These are phyloP conservation scores for Aaosphaeria arxii DNA, from an alignment of 2,329 filamentous ascomycete species.

Conservation along the genomic window DNA sequence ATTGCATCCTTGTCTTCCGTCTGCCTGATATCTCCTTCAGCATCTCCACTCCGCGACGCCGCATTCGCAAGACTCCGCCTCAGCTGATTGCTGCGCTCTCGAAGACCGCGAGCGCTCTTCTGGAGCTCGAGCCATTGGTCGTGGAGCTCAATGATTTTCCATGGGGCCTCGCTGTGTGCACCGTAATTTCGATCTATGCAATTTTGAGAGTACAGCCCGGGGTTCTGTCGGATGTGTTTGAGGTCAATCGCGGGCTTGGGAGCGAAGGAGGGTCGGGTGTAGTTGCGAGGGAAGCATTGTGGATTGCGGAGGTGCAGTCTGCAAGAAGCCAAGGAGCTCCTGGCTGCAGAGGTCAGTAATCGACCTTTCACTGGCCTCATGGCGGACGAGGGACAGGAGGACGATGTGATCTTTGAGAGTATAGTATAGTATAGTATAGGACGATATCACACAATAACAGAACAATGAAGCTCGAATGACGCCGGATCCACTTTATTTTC, in stretches of 20 bases:
- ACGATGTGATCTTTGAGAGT: too few species aligned
- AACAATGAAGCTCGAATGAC: too few species aligned
- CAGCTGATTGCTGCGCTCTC: slow-evolving; percentile 65
- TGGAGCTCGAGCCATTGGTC: slow-evolving; percentile 52
- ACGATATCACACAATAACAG: too few species aligned
- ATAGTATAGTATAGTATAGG: too few species aligned
- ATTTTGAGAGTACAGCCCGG: slow-evolving; percentile 76
- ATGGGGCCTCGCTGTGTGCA: slow-evolving; percentile 50
- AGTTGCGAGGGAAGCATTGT: slow-evolving; percentile 15
- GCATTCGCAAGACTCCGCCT: slow-evolving; percentile 51
- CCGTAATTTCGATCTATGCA: slow-evolving; percentile 83
- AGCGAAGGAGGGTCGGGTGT: slow-evolving; percentile 64
- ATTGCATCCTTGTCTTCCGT: slow-evolving; percentile 49
- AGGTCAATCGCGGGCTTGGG: slow-evolving; percentile 79
- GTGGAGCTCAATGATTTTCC: slow-evolving; percentile 51
- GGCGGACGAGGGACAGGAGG: too few species aligned
- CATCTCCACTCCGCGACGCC: slow-evolving; percentile 22
- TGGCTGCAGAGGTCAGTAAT: too few species aligned
- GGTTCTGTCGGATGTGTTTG: slow-evolving; percentile 85
- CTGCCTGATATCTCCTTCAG: slow-evolving; percentile 31
- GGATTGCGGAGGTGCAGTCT: too few species aligned
- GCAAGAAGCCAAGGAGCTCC: too few species aligned
- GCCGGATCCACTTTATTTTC: too few species aligned
- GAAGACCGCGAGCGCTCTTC: slow-evolving; percentile 56
- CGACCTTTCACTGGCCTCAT: too few species aligned